Evolutionary conservation across 1,284 basidiomycete species (phyloP).

Genomic region (Cutaneotrichosporon dermatis): DNA sequence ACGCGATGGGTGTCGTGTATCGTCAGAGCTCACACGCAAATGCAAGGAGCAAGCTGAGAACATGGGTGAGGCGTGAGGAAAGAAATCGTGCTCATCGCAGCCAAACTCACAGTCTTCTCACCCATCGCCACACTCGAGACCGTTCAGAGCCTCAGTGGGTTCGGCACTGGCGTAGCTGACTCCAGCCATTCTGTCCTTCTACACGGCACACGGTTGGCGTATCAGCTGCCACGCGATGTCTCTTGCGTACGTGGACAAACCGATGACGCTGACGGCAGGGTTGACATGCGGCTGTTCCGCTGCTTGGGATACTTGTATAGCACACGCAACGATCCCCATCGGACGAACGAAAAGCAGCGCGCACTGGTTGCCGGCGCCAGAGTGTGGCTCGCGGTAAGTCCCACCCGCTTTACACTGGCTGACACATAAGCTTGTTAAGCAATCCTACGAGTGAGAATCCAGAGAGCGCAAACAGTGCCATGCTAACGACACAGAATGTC

Average conservation of each 20-base stretch:
- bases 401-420: background rate
- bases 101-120: constrained; percentile 27
- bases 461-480: no score
- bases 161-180: constrained; percentile 6
- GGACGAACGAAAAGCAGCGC: constrained; percentile 3
- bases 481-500: constrained; percentile 18
- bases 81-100: background rate
- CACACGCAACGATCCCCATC: constrained; percentile 1
- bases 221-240: constrained; percentile 28
- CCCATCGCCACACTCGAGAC: constrained; percentile 29
- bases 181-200: constrained; percentile 11
- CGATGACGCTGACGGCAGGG: constrained; percentile 5
- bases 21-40: constrained; percentile 15
- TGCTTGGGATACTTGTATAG: constrained; percentile 26
- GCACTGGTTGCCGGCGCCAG: constrained; percentile 22
- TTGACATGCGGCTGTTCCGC: constrained; percentile 31
- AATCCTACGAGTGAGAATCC: constrained; percentile 9
- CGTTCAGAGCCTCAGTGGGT: constrained; percentile 28
- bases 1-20: constrained; percentile 2
- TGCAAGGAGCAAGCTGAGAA: constrained; percentile 25
- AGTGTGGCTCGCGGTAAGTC: constrained; percentile 23
- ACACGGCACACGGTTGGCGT: constrained; percentile 26
- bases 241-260: constrained; percentile 13
- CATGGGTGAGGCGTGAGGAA: constrained; percentile 8
- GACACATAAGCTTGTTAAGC: constrained; percentile 5